phyloP scores from a whole-genome alignment of 2,329 filamentous ascomycete species.

The Xylaria arbuscula region DNA sequence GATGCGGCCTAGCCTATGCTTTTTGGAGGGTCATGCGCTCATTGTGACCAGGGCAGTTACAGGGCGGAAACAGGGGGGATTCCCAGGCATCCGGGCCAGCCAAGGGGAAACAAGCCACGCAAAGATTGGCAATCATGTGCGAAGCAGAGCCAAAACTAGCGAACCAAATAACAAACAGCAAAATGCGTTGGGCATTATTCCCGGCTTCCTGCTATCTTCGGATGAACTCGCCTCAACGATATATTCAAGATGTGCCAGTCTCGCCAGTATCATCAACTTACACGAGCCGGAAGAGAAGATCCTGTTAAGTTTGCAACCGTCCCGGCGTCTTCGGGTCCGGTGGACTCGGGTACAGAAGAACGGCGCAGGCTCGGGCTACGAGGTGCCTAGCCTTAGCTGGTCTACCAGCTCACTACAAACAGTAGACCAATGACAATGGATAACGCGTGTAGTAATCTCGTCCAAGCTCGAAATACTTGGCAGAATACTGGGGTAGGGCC shows the following conservation, averaged over 20 bases:
- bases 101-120: conserved; percentile 28
- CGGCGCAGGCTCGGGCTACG: conserved; percentile 15
- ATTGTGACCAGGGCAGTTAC: conserved; percentile 25
- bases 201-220: not conserved
- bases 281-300: too few species aligned
- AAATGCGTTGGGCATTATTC: not conserved
- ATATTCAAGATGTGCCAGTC: not conserved
- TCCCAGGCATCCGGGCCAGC: conserved; percentile 34
- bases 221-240: not conserved
- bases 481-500: not conserved
- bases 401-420: too few species aligned
- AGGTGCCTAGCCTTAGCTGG: not conserved
- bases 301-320: not conserved
- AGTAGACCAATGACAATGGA: not conserved
- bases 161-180: not conserved
- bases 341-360: conserved; percentile 4
- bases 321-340: not conserved
- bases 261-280: not conserved
- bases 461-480: conserved; percentile 8
- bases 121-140: conserved; percentile 7
- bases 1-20: conserved; percentile 36
- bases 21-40: conserved; percentile 39
- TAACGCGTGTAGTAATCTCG: conserved; percentile 15
- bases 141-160: conserved; percentile 10
- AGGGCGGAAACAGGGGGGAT: conserved; percentile 5